Evolutionary conservation across 2,329 filamentous ascomycete species (phyloP), one percentile per base, ranked within the genome.

Genomic region (Fusarium torreyae): DNA sequence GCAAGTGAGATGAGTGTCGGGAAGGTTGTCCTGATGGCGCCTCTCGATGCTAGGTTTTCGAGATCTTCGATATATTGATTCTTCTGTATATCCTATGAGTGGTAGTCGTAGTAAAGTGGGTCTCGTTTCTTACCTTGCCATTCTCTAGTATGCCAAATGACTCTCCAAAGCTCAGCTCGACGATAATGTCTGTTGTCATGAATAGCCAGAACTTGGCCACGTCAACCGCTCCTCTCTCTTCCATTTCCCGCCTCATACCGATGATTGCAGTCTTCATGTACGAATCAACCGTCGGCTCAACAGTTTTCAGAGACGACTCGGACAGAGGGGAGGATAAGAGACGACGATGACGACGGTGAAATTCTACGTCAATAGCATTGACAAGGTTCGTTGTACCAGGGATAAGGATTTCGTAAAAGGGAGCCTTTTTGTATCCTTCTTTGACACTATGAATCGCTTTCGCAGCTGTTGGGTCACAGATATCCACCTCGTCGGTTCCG

Each of bases 151-250:
- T 48, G 4, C 51, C 51, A 6, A 54, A 54, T 0, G 51, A 48
- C 3, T 54, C 28, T 1, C 51, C 40, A 17, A 54, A 54, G 51
- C 51, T 48, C 0, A 54, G 14, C 2, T 48, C 51, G 1, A 34
- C 51, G 1, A 54, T 54, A 1, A 48, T 28, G 17, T 54, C 51
- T 0, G 51, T 54, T 3, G 51, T 26, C 40, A 54, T 54, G 1
- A 54, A 54, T 0, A 54, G 6, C 51, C 51, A 54, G 1, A 54
- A 48, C 18, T 54, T 54, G n/a, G 51, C 51, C 4, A 54, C 31
- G 20, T 54, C 51, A 3, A 14, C 17, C 6, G 28, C 9, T 4
- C 51, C 51, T 0, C 51, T 43, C 3, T 26, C 7, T 7, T 54
- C 51, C 40, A 36, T 54, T 4, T 54, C 51, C 3, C 6, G 17